phyloP scores from a whole-genome alignment of 75 land plant genomes.

The Sequoia sempervirens region DNA sequence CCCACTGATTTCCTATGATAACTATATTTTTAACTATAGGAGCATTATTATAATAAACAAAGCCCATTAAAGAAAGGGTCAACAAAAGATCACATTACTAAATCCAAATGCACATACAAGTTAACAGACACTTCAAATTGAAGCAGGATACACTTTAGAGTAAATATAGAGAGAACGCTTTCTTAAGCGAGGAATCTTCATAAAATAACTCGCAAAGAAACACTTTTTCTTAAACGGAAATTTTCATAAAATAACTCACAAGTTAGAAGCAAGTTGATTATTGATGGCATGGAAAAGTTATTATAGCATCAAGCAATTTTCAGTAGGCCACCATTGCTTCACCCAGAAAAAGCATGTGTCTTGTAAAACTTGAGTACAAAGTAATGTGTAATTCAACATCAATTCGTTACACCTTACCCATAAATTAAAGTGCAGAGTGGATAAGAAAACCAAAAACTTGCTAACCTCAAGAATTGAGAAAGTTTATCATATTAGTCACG shows the following conservation, averaged over 20 bases:
- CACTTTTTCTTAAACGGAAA: too few species aligned
- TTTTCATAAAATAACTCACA: background rate
- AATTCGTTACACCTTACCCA: background rate
- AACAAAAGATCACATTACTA: too few species aligned
- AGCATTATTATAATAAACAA: too few species aligned
- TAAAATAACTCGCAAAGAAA: background rate
- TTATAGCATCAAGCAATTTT: background rate
- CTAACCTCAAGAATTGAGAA: background rate
- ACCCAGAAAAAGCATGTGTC: background rate
- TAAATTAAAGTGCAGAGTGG: background rate
- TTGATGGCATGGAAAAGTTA: background rate
- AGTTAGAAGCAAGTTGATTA: background rate
- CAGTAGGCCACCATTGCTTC: background rate
- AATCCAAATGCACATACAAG: too few species aligned
- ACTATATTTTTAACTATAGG: too few species aligned
- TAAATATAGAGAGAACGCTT: too few species aligned
- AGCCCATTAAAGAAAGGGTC: too few species aligned
- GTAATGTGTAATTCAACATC: background rate
- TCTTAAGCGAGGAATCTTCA: too few species aligned
- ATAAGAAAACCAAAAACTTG: background rate
- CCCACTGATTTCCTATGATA: too few species aligned
- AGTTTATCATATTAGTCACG: background rate
- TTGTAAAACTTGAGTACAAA: background rate
- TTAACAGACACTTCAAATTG: background rate
- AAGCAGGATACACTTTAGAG: background rate